A percentile compares a stretch with the other conserved stretches of the same genome.
Evolutionary conservation across 108 stramenopile species (phyloP).

Genomic region (Epipyxis sp.): DNA sequence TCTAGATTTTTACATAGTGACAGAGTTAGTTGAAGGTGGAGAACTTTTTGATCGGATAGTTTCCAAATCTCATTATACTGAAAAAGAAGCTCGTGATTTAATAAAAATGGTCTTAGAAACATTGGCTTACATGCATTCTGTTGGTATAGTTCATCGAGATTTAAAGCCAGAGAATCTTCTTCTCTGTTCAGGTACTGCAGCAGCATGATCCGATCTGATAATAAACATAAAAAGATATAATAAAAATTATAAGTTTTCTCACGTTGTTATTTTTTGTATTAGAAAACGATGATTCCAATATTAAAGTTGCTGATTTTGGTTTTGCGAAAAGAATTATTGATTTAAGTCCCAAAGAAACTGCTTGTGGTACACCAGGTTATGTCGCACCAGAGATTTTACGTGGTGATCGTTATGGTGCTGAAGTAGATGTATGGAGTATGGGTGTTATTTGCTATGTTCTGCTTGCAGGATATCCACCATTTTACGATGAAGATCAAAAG

Average conservation of each 20-base stretch:
- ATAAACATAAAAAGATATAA: background rate
- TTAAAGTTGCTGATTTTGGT: slow-evolving; percentile 98
- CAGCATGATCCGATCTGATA: background rate
- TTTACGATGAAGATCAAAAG: slow-evolving; percentile 36
- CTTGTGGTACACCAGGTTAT: slow-evolving; percentile 81
- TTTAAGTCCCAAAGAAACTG: slow-evolving; percentile 15
- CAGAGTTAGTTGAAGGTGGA: slow-evolving; percentile 28
- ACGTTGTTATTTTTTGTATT: background rate
- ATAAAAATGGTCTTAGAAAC: slow-evolving; percentile 29
- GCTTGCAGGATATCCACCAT: slow-evolving; percentile 31
- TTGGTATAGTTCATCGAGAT: slow-evolving; percentile 36
- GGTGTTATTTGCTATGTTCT: slow-evolving; percentile 34
- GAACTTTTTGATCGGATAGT: slow-evolving; percentile 30
- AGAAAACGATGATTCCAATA: slow-evolving; percentile 68
- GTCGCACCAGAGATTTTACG: slow-evolving; percentile 45
- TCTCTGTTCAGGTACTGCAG: background rate
- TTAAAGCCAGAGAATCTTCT: slow-evolving; percentile 49
- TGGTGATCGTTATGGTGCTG: slow-evolving; percentile 21
- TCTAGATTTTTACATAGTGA: slow-evolving; percentile 29
- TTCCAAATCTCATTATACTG: slow-evolving; percentile 29
- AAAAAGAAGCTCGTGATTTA: slow-evolving; percentile 32
- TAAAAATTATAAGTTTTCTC: background rate
- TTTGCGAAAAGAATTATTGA: slow-evolving; percentile 67
- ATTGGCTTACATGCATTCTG: slow-evolving; percentile 25
- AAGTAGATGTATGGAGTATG: slow-evolving; percentile 31